Base-by-base conservation (phyloP, 108 stramenopile genomes). In the Hondaea fermentalgiana region DNA sequence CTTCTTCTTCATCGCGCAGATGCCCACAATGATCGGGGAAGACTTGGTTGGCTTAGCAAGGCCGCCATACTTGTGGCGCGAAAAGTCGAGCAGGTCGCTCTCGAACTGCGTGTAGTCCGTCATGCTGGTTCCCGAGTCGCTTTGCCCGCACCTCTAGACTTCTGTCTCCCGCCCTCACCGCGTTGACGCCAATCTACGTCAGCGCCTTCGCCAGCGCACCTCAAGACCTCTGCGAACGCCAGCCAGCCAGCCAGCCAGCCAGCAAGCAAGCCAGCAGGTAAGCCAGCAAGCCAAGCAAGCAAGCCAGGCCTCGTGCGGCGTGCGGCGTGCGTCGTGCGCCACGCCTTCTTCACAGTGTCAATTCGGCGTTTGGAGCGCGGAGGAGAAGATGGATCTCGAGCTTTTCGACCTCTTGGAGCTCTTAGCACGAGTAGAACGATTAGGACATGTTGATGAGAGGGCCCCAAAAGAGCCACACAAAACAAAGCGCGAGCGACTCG, bases 1-100 rank as follows among this genome's bases (percentile, higher is more conserved):
- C 58, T 92, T 93, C 72, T 92, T 99, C 87, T 97, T 97, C 96
- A 98, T 97, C 90, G 99, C 99, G 88, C 99, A 99, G 28, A 99
- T 96, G 0, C 99, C 99, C 4, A 99, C 87, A 53, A 92, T 93
- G 35, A 98, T 97, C 43, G 28, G 58, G 8, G 5, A 8, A 51
- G 29, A n/a, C 57, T 23, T 58, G 19, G 14, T 57, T 5, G 87
- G 87, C 87, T 83, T 83, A 12, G 76, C 23, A 10, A 83, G 51
- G 49, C 49, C 45, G 49, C 76, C 76, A 28, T 4, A 83, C 76
- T 83, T 3, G 76, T 83, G 76, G 19, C 51, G 19, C 76, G 76
- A 21, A 12, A 83, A 35, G 76, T 83, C 76, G 10, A 6, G 6
- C 49, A 83, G 12, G 76, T 83, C 76, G 23, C n/a, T 6, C 23